Conservation (phyloP, 2,329 filamentous ascomycete species). For the Xylariaceae sp. region DNA sequence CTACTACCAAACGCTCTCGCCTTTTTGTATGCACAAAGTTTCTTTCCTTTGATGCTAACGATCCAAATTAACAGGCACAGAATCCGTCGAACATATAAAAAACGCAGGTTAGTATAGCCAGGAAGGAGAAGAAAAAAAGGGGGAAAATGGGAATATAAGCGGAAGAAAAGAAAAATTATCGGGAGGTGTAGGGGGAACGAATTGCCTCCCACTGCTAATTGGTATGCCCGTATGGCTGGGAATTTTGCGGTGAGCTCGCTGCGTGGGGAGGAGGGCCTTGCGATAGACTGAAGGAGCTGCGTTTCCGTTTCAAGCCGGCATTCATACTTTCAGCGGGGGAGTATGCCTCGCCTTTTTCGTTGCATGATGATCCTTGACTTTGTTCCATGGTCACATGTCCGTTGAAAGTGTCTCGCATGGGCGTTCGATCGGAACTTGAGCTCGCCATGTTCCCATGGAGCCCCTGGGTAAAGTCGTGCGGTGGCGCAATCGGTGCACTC, state of each 20-base stretch:
- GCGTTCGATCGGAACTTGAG: constrained; percentile 36
- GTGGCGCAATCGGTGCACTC: constrained; percentile 49
- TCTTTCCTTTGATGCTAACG: constrained; percentile 6
- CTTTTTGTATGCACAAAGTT: too few species aligned
- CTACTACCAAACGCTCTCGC: too few species aligned
- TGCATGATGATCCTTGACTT: constrained; percentile 24
- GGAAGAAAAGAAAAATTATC: too few species aligned
- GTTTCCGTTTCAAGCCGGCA: constrained; percentile 28
- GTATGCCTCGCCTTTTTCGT: constrained; percentile 30
- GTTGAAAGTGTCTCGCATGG: constrained; percentile 43
- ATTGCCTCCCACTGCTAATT: constrained; percentile 16
- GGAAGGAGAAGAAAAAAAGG: constrained; percentile 2
- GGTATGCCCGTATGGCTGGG: constrained; percentile 29
- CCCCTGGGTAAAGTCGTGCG: constrained; percentile 48
- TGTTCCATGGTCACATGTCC: constrained; percentile 28
- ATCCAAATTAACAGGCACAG: constrained; percentile 7
- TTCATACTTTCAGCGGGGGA: constrained; percentile 26
- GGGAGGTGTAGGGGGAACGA: neutral
- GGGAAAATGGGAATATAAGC: constrained; percentile 18
- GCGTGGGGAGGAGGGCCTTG: constrained; percentile 22
- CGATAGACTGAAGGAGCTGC: constrained; percentile 31
- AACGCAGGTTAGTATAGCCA: constrained; percentile 24
- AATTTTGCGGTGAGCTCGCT: constrained; percentile 22
- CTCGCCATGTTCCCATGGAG: constrained; percentile 40
- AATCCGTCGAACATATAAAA: constrained; percentile 25